Percentiles rank a stretch among this genome's conserved stretches.
Evolutionary conservation across 768 basidiomycete species (phyloP).

Genomic region (Serpula lacrymans): DNA sequence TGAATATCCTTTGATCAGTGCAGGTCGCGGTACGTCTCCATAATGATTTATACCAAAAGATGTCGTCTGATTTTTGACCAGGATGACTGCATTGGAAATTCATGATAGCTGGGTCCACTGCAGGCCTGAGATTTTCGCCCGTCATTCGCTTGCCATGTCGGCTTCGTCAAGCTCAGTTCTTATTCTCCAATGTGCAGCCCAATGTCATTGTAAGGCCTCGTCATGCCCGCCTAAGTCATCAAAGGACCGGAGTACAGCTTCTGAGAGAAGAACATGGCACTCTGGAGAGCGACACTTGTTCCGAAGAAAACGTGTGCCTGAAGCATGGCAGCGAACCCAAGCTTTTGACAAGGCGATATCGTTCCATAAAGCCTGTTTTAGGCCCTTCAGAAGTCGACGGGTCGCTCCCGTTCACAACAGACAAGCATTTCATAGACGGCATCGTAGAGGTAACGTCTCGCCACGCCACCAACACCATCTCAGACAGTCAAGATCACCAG

Average conservation of each 20-base stretch:
- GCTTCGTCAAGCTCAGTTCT: constrained; percentile 12
- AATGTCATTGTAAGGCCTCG: too few relatives aligned
- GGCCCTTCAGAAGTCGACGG: not conserved
- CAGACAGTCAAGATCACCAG: constrained; percentile 4
- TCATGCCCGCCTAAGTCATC: not conserved
- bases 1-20: constrained; percentile 18
- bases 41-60: not conserved
- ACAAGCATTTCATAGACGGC: too few relatives aligned
- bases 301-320: not conserved
- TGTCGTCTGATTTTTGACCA: constrained; percentile 24
- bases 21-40: constrained; percentile 44
- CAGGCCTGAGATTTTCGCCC: constrained; percentile 54
- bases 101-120: constrained; percentile 84
- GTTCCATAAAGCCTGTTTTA: not conserved
- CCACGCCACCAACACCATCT: constrained; percentile 16
- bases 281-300: constrained; percentile 10
- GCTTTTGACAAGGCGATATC: not conserved
- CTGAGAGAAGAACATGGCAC: constrained; percentile 27
- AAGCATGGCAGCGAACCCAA: not conserved
- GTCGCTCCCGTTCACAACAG: too few relatives aligned
- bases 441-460: not conserved
- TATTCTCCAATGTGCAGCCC: too few relatives aligned
- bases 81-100: constrained; percentile 71
- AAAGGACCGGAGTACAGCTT: constrained; percentile 11
- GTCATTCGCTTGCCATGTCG: constrained; percentile 32